Percentiles rank a stretch among this genome's conserved stretches.
These are phyloP conservation scores for Panicum miliaceum DNA, from an alignment of 176 grass and related monocot species.

Conservation along the genomic window DNA sequence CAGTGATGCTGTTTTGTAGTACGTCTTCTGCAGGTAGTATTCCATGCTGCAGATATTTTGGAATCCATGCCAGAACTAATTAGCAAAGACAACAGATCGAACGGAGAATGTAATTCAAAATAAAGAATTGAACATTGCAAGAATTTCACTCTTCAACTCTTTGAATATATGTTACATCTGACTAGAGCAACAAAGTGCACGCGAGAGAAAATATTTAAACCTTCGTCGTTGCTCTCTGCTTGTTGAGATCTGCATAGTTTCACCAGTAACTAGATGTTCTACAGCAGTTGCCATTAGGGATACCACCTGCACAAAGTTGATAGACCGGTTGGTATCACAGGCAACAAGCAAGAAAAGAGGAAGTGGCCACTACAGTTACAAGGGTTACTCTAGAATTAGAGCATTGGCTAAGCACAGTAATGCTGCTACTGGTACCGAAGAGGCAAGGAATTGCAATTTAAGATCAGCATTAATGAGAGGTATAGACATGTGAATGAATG, in stretches of 20 bases:
- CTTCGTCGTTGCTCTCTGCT: constrained; percentile 82
- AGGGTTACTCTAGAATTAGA: constrained; percentile 27
- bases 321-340: constrained; percentile 13
- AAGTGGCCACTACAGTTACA: neutral
- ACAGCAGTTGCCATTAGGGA: constrained; percentile 84
- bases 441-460: neutral
- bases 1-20: constrained; percentile 97
- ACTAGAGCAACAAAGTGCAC: neutral
- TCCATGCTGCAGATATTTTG: constrained; percentile 80
- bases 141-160: constrained; percentile 21
- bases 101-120: constrained; percentile 28
- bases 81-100: neutral
- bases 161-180: constrained; percentile 16
- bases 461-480: constrained; percentile 22
- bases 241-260: constrained; percentile 95
- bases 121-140: constrained; percentile 13
- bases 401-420: neutral
- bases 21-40: constrained; percentile 95
- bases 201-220: constrained; percentile 45
- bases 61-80: constrained; percentile 47
- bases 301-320: constrained; percentile 73
- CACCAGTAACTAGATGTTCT: constrained; percentile 93
- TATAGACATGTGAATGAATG: neutral
- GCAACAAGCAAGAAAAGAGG: constrained; percentile 27
- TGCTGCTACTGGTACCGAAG: neutral